Base-by-base conservation (phyloP, 768 basidiomycete genomes). In the Strobilomyces dryophilus region DNA sequence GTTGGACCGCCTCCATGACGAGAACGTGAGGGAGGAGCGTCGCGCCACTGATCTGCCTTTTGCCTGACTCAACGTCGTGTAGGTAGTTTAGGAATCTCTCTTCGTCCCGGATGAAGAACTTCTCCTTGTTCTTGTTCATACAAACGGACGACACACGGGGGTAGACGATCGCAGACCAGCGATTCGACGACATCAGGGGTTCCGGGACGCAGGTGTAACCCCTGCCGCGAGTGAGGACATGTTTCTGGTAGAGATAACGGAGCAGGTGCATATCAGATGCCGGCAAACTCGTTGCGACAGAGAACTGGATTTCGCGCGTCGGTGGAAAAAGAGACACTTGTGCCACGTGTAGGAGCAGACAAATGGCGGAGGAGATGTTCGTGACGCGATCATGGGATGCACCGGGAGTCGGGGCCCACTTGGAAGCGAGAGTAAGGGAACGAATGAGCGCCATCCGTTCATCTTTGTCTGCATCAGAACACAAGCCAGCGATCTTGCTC, bases 341-440 rank as follows among this genome's bases (percentile, higher is more conserved):
- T 0, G 67, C 60, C 5, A 71, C 65, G 56, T 77, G 76, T 14
- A 89, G 71, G 45, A 84, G 74, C 15, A 79, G 69, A 14, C 74
- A 70, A 41, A 89, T 77, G 35, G 85, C 85, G 0, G 86, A 83
- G 5, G 81, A 66, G 56, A 89, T 81, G 63, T 84, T 83, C 3
- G 82, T 83, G 51, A 76, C 71, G 10, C 79, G 75, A 59, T 89
- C 87, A 51, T 87, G 87, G 4, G 81, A 74, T 4, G 73, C 70
- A 4, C 66, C 74, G 12, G 82, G 80, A 2, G 80, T 79, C 0
- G 87, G 86, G 0, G 85, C 85, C 86, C 86, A 89, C 65, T 89
- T 90, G 1, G 76, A 76, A 1, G 78, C 84, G 15, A 87, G 76
- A 8, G 79, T 79, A 18, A 89, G 69, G 31, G 54, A 32, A 18